Base-by-base conservation (phyloP, 2,329 filamentous ascomycete species). In the Talaromyces sp. region DNA sequence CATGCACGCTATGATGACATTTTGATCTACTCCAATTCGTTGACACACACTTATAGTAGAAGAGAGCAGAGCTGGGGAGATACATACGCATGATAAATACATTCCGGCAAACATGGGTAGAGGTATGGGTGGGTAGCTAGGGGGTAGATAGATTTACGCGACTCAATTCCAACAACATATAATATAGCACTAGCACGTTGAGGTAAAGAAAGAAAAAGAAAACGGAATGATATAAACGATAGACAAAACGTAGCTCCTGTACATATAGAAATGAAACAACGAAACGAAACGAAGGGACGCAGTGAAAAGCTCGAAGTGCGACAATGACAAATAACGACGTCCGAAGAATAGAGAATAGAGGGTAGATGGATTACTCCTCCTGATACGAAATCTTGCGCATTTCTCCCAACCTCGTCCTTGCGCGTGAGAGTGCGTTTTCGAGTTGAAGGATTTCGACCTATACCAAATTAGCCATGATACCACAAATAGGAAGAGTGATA, bases 381-480 rank as follows among this genome's bases (percentile, higher is more conserved):
- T 91, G 90, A 80, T 97, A 97, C 5, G 91, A 94, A 68, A 97
- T 92, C 87, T 97, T 97, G 76, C 95, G 88, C 95, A 99, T 98
- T 85, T 99, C 95, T 69, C 95, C 94, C 69, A 99, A 82, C 63
- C 93, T 85, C 74, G 90, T 88, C 71, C 94, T 85, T 49, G 95
- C 95, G 36, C 91, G 83, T 8, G 89, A 85, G 45, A 99, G 85
- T 31, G 87, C 82, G 74, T 98, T 99, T 81, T 98, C 93, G 69
- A 99, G 85, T 79, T 98, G 93, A 64, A 98, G 84, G 71, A 99
- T 99, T 80, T 99, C 93, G 75, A 99, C 95, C 93, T 97, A 74
- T 69, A 70, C 6, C 13, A 22, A 60, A 51, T 38, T 40, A 36
- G 47, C 62, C 13, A 56, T 72, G 67, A 72, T 68, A 54, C 61